These are phyloP conservation scores for Aspergillus panamensis DNA, from an alignment of 495 filamentous ascomycete genomes.

Conservation along the genomic window DNA sequence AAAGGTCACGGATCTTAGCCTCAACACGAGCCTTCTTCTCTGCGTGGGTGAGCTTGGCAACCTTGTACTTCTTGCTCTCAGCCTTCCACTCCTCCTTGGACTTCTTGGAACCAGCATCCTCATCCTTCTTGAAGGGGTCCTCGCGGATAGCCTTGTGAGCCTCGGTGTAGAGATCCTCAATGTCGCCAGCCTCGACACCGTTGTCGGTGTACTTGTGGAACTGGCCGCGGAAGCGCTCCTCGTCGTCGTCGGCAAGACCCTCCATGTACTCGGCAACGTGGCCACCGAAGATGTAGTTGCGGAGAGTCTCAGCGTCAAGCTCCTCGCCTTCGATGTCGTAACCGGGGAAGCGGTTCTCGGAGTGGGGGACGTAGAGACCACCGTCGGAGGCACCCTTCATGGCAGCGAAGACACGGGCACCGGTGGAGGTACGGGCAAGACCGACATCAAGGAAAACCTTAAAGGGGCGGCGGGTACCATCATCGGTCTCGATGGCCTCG, in stretches of 20 bases:
- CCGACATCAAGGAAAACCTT: slow-evolving; percentile 98
- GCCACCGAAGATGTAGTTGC: slow-evolving; percentile 98
- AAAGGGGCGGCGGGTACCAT: slow-evolving; percentile 89
- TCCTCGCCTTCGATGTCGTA: slow-evolving; percentile 96
- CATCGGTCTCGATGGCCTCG: slow-evolving; percentile 81
- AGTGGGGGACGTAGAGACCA: slow-evolving; percentile 95
- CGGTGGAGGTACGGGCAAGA: slow-evolving; percentile 93
- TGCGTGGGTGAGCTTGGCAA: slow-evolving; percentile 70
- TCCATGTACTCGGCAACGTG: slow-evolving; percentile 99
- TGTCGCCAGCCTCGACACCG: slow-evolving; percentile 90
- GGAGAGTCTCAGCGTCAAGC: slow-evolving; percentile 92
- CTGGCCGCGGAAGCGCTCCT: slow-evolving; percentile 98
- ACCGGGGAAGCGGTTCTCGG: slow-evolving; percentile 97
- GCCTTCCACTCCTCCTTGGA: slow-evolving; percentile 94
- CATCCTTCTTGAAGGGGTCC: slow-evolving; percentile 94
- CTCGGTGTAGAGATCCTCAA: slow-evolving; percentile 95
- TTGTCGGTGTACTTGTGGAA: slow-evolving; percentile 97
- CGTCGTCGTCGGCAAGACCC: slow-evolving; percentile 97
- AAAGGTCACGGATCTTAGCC: slow-evolving; percentile 74
- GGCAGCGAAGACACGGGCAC: slow-evolving; percentile 96
- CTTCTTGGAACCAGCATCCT: slow-evolving; percentile 78
- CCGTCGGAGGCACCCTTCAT: slow-evolving; percentile 99
- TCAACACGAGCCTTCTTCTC: slow-evolving; percentile 77
- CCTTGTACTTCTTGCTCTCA: slow-evolving; percentile 85
- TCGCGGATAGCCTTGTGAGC: slow-evolving; percentile 97